A percentile compares a stretch with the other conserved stretches of the same genome.
These are phyloP conservation scores for Sequoiadendron giganteum DNA, from an alignment of 75 land plant genomes.

Conservation along the genomic window DNA sequence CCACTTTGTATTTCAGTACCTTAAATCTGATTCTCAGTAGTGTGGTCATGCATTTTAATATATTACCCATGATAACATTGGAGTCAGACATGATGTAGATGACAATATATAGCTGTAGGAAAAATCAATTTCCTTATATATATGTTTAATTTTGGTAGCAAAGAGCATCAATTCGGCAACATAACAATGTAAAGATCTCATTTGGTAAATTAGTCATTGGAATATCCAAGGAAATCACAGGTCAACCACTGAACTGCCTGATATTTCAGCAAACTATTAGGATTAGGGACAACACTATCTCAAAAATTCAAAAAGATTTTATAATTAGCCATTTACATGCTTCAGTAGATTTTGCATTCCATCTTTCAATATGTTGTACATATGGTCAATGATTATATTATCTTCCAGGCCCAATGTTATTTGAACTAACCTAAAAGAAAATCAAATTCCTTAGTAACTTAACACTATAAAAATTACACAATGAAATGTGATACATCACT, in stretches of 20 bases:
- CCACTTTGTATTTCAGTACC: too few relatives aligned
- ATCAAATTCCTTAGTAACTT: not conserved
- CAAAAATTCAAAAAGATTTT: not conserved
- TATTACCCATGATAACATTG: too few relatives aligned
- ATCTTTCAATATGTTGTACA: not conserved
- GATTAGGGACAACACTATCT: not conserved
- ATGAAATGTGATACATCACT: not conserved
- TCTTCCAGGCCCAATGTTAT: not conserved
- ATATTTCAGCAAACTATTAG: not conserved
- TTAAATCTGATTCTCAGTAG: too few relatives aligned
- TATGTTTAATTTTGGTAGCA: not conserved
- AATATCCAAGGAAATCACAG: too few relatives aligned
- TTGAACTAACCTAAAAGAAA: not conserved
- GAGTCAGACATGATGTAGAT: too few relatives aligned
- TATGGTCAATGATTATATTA: not conserved
- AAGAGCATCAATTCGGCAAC: not conserved
- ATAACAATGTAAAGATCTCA: not conserved
- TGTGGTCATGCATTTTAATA: too few relatives aligned
- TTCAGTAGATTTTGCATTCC: not conserved
- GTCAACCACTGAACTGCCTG: not conserved
- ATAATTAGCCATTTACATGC: not conserved
- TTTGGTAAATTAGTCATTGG: not conserved
- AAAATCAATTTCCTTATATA: too few relatives aligned
- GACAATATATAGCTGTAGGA: too few relatives aligned
- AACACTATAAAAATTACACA: not conserved